These are phyloP conservation scores for Marchantia polymorpha DNA, from an alignment of 225 moss, liverwort and hornwort genomes.

Conservation along the genomic window DNA sequence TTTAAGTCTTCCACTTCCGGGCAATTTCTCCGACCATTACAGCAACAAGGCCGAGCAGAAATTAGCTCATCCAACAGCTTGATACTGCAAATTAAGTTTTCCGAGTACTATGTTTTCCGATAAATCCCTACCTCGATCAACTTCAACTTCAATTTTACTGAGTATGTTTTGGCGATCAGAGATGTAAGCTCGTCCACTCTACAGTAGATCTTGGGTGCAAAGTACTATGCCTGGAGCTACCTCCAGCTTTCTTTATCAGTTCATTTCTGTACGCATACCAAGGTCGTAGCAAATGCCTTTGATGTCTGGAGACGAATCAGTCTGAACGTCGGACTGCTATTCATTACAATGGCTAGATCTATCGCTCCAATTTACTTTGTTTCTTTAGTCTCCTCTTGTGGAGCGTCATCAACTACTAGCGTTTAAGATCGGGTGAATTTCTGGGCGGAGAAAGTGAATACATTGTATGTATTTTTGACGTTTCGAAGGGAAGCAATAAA, in stretches of 20 bases:
- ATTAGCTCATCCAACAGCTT: not conserved
- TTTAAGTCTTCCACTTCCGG: not conserved
- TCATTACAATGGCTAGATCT: not conserved
- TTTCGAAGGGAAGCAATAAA: not conserved
- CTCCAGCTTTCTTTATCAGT: not conserved
- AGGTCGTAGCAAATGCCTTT: not conserved
- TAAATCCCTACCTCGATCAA: not conserved
- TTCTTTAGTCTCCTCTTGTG: not conserved
- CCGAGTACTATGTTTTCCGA: not conserved
- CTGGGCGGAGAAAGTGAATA: not conserved
- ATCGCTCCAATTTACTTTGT: too few species aligned
- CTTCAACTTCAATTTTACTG: too few species aligned
- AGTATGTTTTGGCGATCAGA: too few species aligned
- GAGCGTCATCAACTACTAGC: not conserved
- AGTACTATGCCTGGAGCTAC: not conserved
- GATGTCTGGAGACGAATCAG: not conserved
- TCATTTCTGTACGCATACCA: not conserved
- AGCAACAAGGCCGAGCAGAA: not conserved
- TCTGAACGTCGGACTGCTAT: not conserved
- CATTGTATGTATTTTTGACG: not conserved
- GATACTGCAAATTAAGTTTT: not conserved
- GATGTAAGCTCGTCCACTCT: not conserved
- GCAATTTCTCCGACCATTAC: not conserved
- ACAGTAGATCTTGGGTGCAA: not conserved
- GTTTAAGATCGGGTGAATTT: slow-evolving; percentile 16